These are phyloP conservation scores for Arachis monticola DNA, from an alignment of 331 rosid species.

Conservation along the genomic window DNA sequence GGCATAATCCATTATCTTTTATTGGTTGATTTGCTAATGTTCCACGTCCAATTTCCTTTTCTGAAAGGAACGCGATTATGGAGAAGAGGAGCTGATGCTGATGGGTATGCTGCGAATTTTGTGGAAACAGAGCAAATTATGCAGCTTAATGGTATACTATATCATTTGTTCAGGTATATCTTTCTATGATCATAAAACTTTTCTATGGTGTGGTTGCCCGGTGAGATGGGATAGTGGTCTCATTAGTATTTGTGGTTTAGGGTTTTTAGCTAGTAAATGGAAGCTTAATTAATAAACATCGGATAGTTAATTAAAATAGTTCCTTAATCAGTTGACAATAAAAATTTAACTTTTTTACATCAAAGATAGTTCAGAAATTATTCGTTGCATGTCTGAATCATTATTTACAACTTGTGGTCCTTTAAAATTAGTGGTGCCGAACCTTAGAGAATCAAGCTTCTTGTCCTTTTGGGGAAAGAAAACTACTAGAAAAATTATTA, in stretches of 20 bases:
- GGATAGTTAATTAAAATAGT: constrained; percentile 19
- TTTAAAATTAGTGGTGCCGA: neutral
- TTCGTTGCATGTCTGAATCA: constrained; percentile 16
- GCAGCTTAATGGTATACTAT: constrained; percentile 77
- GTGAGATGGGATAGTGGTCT: constrained; percentile 24
- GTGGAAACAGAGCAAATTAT: constrained; percentile 93
- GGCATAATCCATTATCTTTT: constrained; percentile 21
- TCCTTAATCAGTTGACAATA: constrained; percentile 6
- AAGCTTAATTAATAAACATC: constrained; percentile 1
- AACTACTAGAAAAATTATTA: neutral
- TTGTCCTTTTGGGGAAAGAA: neutral
- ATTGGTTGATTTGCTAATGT: constrained; percentile 35
- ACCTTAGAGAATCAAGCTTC: constrained; percentile 2
- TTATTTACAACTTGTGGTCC: constrained; percentile 5
- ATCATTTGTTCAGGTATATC: constrained; percentile 86
- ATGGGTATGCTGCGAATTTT: constrained; percentile 95
- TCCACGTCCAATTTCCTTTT: constrained; percentile 39
- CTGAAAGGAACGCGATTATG: constrained; percentile 93
- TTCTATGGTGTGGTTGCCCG: constrained; percentile 24
- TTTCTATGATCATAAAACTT: constrained; percentile 18
- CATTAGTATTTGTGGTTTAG: constrained; percentile 21
- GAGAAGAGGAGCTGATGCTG: constrained; percentile 99
- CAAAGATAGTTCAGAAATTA: neutral
- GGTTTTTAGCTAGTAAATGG: constrained; percentile 15
- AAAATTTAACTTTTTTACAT: constrained; percentile 10